Base-by-base conservation (phyloP, 163 green algal genomes). In the Prototheca cutis region DNA sequence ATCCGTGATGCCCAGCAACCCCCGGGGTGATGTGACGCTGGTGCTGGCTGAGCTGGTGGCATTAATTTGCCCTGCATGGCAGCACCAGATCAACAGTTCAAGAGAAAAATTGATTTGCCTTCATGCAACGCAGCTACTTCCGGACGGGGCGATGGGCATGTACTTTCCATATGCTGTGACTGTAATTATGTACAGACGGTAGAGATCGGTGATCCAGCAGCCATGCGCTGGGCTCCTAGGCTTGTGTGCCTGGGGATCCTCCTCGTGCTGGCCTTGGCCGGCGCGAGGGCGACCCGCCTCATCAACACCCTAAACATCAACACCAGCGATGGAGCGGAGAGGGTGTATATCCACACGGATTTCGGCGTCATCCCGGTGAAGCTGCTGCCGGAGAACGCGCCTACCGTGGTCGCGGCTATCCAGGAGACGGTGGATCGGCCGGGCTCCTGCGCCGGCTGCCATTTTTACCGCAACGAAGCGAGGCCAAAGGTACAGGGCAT, bases 391-490 rank as follows among this genome's bases (percentile, higher is more conserved):
- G 36, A 62, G 13, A 69, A 69, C 49, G 62, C 62, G 18, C 62
- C 62, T 19, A 32, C 25, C 21, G 40, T 33, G 32, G 36, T 53
- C 5, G 33, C 28, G 24, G 25, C 28, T 17, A 29, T 69, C 21
- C 23, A 31, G 29, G 36, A 59, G 31, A n/a, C 29, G 24, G 42
- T 51, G 13, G 62, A 31, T 19, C 18, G 1, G 1, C 21, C 33
- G 13, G 49, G 49, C 10, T 40, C 27, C 25, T 76, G 69, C 54
- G 23, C 32, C 1, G 40, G 52, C 40, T 76, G 69, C 31, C 29
- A 53, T 6, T 76, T 76, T 40, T 72, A 76, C 29, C 48, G 69
- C 40, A 48, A 42, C 19, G 68, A 59, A 4, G 63, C 63, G 19
- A 56, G 40, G 54, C 45, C 53, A n/a, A 10, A 18, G 34, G 40